These are phyloP conservation scores for Leishmania mexicana DNA, from an alignment of 208 protist genomes.

Conservation along the genomic window DNA sequence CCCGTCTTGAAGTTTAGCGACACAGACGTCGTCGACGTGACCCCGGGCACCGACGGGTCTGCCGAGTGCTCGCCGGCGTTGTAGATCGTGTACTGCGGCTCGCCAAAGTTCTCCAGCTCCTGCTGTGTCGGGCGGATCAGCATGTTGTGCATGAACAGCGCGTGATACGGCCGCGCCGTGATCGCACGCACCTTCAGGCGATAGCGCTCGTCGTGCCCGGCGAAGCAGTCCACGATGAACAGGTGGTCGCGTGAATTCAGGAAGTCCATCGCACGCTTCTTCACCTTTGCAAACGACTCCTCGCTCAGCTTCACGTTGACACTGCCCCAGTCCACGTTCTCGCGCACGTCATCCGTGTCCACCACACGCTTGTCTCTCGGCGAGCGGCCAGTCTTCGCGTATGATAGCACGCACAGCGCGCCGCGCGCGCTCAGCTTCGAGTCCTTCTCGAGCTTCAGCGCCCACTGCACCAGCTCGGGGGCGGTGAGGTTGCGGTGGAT, in stretches of 20 bases:
- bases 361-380: conserved; percentile 96
- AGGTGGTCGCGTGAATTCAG: conserved; percentile 91
- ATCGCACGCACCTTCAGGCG: conserved; percentile 94
- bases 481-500: conserved; percentile 56
- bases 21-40: conserved; percentile 76
- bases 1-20: conserved; percentile 82
- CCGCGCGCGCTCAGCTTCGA: conserved; percentile 80
- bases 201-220: conserved; percentile 92
- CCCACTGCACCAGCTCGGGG: conserved; percentile 60
- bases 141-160: conserved; percentile 98
- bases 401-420: conserved; percentile 84
- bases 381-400: conserved; percentile 93
- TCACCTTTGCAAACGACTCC: conserved; percentile 92
- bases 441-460: conserved; percentile 74
- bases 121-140: conserved; percentile 92
- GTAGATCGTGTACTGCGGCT: conserved; percentile 96
- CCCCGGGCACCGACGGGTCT: conserved; percentile 88
- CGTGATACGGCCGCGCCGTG: conserved; percentile 94
- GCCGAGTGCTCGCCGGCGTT: conserved; percentile 93
- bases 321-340: conserved; percentile 94
- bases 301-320: conserved; percentile 94
- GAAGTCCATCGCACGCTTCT: conserved; percentile 92
- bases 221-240: conserved; percentile 95
- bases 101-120: conserved; percentile 92
- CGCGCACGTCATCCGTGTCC: conserved; percentile 58